phyloP scores from a whole-genome alignment of 495 filamentous ascomycete genomes.

The Talaromyces adpressus region DNA sequence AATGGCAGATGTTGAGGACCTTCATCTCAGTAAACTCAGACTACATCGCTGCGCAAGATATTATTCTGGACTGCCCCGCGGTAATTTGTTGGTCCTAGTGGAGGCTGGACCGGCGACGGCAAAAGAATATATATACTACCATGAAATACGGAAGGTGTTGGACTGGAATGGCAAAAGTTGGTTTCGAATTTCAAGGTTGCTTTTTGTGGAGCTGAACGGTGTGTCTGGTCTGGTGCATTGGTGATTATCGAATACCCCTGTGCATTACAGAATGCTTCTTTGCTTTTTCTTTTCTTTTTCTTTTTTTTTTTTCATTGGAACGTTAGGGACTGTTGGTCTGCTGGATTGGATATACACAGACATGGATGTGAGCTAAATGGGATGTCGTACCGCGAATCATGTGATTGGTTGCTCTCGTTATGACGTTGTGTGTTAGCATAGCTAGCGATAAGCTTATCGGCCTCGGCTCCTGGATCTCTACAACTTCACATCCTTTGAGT shows the following conservation, averaged over 20 bases:
- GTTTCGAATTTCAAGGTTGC: not conserved
- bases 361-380: not conserved
- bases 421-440: not conserved
- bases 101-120: conserved; percentile 75
- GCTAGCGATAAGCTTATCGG: not conserved
- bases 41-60: no score
- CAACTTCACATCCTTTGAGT: not conserved
- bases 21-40: no score
- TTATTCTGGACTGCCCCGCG: no score
- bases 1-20: no score
- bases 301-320: not conserved
- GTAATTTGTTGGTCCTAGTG: no score
- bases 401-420: not conserved
- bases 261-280: not conserved
- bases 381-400: not conserved
- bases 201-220: not conserved
- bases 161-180: not conserved
- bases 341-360: not conserved
- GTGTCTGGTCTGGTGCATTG: not conserved
- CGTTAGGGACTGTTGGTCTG: not conserved
- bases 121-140: conserved; percentile 21
- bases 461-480: not conserved
- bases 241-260: conserved; percentile 4
- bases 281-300: not conserved
- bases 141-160: not conserved